phyloP scores from a whole-genome alignment of 148 eudicot species.

The Amaranthus hypochondriacus region DNA sequence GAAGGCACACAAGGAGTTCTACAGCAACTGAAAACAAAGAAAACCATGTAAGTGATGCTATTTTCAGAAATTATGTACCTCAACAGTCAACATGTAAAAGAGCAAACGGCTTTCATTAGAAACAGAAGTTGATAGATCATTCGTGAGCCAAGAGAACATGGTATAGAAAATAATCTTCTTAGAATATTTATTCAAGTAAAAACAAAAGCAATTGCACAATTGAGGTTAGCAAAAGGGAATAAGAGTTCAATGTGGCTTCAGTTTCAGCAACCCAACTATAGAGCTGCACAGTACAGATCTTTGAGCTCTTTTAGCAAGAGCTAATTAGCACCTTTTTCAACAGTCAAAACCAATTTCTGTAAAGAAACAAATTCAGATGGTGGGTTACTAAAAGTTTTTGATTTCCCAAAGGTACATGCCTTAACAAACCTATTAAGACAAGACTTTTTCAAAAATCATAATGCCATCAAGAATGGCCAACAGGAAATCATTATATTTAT shows the following conservation, averaged over 20 bases:
- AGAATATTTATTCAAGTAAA: neutral
- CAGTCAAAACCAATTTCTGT: neutral
- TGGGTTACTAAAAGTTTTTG: neutral
- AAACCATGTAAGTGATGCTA: neutral
- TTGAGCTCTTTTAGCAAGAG: too few species aligned
- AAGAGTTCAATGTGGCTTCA: neutral
- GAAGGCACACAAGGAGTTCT: slow-evolving; percentile 15
- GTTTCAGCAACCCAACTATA: neutral
- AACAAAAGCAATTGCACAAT: neutral
- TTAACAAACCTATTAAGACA: neutral
- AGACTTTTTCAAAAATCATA: neutral
- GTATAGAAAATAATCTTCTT: neutral
- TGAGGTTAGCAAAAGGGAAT: neutral
- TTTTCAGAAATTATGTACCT: neutral
- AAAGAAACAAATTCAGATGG: neutral
- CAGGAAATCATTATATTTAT: neutral
- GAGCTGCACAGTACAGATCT: neutral
- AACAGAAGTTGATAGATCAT: too few species aligned
- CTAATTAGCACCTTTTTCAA: neutral
- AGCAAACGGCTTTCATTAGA: too few species aligned
- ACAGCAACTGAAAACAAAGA: slow-evolving; percentile 44
- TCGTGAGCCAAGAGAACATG: neutral
- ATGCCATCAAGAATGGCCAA: neutral
- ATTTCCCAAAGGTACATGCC: neutral
- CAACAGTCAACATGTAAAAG: neutral